phyloP scores from a whole-genome alignment of 1,284 basidiomycete genomes.

The Sanguinoderma infundibulare region DNA sequence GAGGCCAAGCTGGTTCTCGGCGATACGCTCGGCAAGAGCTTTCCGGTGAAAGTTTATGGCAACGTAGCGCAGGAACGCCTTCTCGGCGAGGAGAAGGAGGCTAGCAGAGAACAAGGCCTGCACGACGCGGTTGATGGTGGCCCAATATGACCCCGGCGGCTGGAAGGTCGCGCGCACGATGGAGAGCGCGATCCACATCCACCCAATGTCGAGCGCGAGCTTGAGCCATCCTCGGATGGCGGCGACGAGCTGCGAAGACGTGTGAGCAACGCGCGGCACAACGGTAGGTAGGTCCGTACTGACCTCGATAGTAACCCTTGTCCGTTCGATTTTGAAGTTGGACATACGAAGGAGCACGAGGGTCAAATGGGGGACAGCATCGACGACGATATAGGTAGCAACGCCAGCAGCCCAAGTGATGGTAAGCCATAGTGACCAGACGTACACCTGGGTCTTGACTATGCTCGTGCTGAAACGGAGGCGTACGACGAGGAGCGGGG shows the following conservation, averaged over 20 bases:
- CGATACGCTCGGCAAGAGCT: conserved; percentile 72
- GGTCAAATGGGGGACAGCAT: conserved; percentile 61
- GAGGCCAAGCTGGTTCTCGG: conserved; percentile 70
- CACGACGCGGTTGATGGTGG: conserved; percentile 50
- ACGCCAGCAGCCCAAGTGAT: conserved; percentile 71
- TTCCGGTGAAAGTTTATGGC: conserved; percentile 81
- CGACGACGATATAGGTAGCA: conserved; percentile 65
- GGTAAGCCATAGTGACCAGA: conserved; percentile 77
- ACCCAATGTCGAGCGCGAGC: conserved; percentile 63
- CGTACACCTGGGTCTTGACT: conserved; percentile 58
- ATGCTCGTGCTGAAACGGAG: conserved; percentile 57
- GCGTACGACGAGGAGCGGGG: conserved; percentile 70
- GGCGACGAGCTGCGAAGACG: conserved; percentile 55
- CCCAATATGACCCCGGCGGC: conserved; percentile 71
- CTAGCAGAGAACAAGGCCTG: conserved; percentile 69
- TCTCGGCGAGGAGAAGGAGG: conserved; percentile 69
- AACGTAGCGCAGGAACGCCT: conserved; percentile 72
- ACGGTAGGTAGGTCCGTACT: conserved; percentile 16
- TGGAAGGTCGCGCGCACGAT: conserved; percentile 58
- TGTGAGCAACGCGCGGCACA: neutral
- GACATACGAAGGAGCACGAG: conserved; percentile 57
- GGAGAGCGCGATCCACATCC: conserved; percentile 75
- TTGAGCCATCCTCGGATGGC: conserved; percentile 76
- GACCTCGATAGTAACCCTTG: conserved; percentile 71
- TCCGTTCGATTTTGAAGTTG: conserved; percentile 64